Evolutionary conservation across 2,329 filamentous ascomycete species (phyloP).

Genomic region (Incumbomyces lentus): DNA sequence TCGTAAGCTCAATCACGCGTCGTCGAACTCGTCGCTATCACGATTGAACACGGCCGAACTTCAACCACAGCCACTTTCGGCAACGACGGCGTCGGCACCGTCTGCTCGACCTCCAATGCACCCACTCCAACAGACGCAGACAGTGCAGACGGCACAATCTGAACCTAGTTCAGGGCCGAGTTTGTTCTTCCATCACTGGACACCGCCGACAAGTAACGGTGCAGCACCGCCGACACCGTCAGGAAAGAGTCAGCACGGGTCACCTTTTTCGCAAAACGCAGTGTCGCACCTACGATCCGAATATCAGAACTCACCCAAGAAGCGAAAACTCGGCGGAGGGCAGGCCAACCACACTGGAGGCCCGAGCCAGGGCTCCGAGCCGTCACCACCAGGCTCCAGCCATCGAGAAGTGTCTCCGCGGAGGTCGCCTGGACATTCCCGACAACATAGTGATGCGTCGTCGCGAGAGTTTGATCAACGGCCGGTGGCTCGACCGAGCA

Average conservation of each 20-base stretch:
- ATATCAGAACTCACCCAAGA: slow-evolving; percentile 67
- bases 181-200: slow-evolving; percentile 90
- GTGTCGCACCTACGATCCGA: slow-evolving; percentile 44
- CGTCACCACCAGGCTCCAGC: slow-evolving; percentile 43
- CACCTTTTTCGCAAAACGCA: slow-evolving; percentile 34
- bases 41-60: slow-evolving; percentile 35
- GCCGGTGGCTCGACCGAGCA: slow-evolving; percentile 19
- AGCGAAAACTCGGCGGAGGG: slow-evolving; percentile 61
- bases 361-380: slow-evolving; percentile 40
- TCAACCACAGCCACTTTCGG: slow-evolving; percentile 17
- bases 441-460: slow-evolving; percentile 56
- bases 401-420: slow-evolving; percentile 40
- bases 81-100: slow-evolving; percentile 20
- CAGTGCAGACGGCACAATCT: slow-evolving; percentile 38
- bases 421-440: slow-evolving; percentile 48
- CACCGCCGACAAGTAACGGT: slow-evolving; percentile 60
- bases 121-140: slow-evolving; percentile 44
- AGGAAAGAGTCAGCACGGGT: slow-evolving; percentile 54
- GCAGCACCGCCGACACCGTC: slow-evolving; percentile 64
- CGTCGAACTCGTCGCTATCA: slow-evolving; percentile 25
- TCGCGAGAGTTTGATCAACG: slow-evolving; percentile 24
- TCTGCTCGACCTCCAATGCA: slow-evolving; percentile 38
- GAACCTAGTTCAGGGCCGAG: slow-evolving; percentile 58
- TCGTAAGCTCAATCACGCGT: slow-evolving; percentile 21
- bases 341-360: slow-evolving; percentile 40